Conservation (phyloP, 768 basidiomycete species). For the Daedalea quercina region DNA sequence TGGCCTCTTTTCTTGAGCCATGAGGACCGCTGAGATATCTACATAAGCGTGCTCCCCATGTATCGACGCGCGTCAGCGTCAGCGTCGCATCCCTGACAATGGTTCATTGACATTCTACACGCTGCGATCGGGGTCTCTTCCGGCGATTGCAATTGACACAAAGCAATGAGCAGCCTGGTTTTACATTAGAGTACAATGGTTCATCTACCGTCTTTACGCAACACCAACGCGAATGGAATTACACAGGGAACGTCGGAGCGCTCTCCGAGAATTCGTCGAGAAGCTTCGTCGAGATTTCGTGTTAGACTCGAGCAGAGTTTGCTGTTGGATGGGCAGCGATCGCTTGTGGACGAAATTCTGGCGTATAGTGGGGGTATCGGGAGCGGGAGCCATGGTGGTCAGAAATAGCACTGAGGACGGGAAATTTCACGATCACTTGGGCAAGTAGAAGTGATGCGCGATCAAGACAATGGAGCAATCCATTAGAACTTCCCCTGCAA, state of each 20-base stretch:
- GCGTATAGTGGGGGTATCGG: slow-evolving; percentile 2
- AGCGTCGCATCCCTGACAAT: too few relatives aligned
- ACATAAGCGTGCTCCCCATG: too few relatives aligned
- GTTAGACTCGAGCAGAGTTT: slow-evolving; percentile 14
- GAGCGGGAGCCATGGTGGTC: slow-evolving; percentile 4
- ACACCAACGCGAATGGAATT: slow-evolving; percentile 34
- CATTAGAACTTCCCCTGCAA: slow-evolving; percentile 4
- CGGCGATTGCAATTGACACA: too few relatives aligned
- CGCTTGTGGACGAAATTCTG: slow-evolving; percentile 24
- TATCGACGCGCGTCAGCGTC: too few relatives aligned
- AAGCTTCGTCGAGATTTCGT: slow-evolving; percentile 12
- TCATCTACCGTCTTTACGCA: too few relatives aligned
- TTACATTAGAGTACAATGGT: too few relatives aligned
- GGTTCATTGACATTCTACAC: too few relatives aligned
- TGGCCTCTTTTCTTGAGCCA: too few relatives aligned
- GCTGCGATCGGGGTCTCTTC: too few relatives aligned
- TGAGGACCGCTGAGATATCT: too few relatives aligned
- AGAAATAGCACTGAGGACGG: not conserved
- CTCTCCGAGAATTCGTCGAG: slow-evolving; percentile 11
- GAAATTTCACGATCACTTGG: not conserved
- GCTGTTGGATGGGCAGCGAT: slow-evolving; percentile 13
- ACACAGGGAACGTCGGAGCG: slow-evolving; percentile 5
- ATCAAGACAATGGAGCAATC: not conserved
- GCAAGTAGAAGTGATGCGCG: not conserved
- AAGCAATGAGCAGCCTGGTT: too few relatives aligned